Conservation (phyloP, 2,329 filamentous ascomycete genomes). For the Pseudogymnoascus verrucosus region DNA sequence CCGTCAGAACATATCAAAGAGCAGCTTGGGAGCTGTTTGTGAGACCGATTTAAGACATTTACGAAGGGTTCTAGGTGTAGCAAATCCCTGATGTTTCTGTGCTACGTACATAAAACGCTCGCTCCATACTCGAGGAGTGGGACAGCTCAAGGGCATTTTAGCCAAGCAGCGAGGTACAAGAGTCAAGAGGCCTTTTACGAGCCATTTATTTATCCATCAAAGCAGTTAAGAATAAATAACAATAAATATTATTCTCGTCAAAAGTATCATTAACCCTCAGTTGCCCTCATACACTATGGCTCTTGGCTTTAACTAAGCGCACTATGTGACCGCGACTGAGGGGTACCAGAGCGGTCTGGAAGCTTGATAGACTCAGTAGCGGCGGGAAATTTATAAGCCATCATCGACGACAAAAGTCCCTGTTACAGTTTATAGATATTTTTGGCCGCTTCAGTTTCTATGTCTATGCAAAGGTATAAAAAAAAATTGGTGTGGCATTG, state of each 20-base stretch:
- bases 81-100: background rate
- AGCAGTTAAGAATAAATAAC: background rate
- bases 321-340: background rate
- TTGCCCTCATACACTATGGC: background rate
- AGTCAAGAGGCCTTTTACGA: background rate
- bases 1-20: background rate
- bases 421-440: background rate
- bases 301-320: background rate
- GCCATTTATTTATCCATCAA: background rate
- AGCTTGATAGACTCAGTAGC: background rate
- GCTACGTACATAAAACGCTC: background rate
- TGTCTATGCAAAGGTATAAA: background rate
- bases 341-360: constrained; percentile 4
- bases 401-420: background rate
- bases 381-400: constrained; percentile 4
- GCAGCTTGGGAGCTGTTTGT: background rate
- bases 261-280: background rate
- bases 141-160: background rate
- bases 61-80: background rate
- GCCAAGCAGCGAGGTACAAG: background rate
- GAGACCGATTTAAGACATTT: background rate
- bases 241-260: background rate
- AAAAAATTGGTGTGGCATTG: background rate
- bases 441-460: background rate
- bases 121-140: background rate